A percentile compares a stretch with the other conserved stretches of the same genome.
Evolutionary conservation across 768 basidiomycete genomes (phyloP).

Genomic region (Ramaria rubella): DNA sequence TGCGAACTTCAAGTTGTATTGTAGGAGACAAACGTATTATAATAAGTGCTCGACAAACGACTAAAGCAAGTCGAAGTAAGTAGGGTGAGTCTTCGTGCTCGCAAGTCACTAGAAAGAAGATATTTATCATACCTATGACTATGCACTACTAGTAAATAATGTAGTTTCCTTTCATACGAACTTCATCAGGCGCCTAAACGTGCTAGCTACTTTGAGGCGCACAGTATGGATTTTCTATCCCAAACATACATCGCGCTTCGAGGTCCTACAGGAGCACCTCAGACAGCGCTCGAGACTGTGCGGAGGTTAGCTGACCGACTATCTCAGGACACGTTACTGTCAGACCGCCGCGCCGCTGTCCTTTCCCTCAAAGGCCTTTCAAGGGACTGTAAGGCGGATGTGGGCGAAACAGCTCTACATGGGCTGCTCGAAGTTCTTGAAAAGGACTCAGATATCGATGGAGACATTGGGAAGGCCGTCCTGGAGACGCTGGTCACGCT

Average conservation of each 20-base stretch:
- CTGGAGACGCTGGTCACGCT: constrained; percentile 83
- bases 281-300: constrained; percentile 81
- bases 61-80: too few relatives aligned
- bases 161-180: neutral
- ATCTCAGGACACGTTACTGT: constrained; percentile 81
- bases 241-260: constrained; percentile 82
- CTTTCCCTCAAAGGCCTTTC: constrained; percentile 87
- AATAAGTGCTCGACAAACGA: too few relatives aligned
- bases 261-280: constrained; percentile 76
- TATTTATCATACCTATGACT: too few relatives aligned
- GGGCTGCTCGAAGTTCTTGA: constrained; percentile 76
- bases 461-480: constrained; percentile 87
- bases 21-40: too few relatives aligned
- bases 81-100: too few relatives aligned
- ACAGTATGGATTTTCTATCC: constrained; percentile 71
- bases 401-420: constrained; percentile 69
- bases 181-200: neutral
- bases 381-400: constrained; percentile 86
- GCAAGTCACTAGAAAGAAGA: too few relatives aligned
- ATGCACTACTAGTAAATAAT: too few relatives aligned
- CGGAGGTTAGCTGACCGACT: constrained; percentile 82
- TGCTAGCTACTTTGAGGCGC: neutral
- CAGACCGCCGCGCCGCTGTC: constrained; percentile 91
- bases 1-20: too few relatives aligned
- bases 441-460: constrained; percentile 85